These are phyloP conservation scores for Actinidia polygama DNA, from an alignment of 179 eudicot species.

Conservation along the genomic window DNA sequence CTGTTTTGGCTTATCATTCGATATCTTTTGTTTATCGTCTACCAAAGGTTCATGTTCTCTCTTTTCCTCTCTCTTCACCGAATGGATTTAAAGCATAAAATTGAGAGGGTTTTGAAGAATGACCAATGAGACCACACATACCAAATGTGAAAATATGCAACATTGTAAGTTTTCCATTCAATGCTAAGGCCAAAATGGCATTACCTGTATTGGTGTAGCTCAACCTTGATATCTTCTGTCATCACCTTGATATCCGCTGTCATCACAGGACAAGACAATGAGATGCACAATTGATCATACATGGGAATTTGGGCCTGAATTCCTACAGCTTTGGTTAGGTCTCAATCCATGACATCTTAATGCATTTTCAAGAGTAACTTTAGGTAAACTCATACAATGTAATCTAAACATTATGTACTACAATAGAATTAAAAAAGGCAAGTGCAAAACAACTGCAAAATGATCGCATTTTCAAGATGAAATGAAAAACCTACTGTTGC, in stretches of 20 bases:
- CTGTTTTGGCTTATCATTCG: too few relatives aligned
- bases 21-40: too few relatives aligned
- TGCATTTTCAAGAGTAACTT: background rate
- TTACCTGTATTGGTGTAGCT: conserved; percentile 37
- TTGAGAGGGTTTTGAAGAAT: too few relatives aligned
- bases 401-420: background rate
- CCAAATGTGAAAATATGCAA: too few relatives aligned
- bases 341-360: background rate
- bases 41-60: too few relatives aligned
- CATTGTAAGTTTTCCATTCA: conserved; percentile 21
- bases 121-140: too few relatives aligned
- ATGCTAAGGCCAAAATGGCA: conserved; percentile 35
- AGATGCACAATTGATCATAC: background rate
- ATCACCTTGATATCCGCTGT: conserved; percentile 36
- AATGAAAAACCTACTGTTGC: background rate
- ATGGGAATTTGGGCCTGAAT: background rate
- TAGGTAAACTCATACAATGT: background rate
- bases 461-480: background rate
- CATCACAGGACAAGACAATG: background rate
- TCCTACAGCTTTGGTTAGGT: background rate
- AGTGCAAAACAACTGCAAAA: background rate
- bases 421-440: background rate
- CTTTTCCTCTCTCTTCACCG: too few relatives aligned
- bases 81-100: too few relatives aligned
- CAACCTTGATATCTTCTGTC: conserved; percentile 39